Base-by-base conservation (phyloP, 2,329 filamentous ascomycete species). In the Dothistroma septosporum region DNA sequence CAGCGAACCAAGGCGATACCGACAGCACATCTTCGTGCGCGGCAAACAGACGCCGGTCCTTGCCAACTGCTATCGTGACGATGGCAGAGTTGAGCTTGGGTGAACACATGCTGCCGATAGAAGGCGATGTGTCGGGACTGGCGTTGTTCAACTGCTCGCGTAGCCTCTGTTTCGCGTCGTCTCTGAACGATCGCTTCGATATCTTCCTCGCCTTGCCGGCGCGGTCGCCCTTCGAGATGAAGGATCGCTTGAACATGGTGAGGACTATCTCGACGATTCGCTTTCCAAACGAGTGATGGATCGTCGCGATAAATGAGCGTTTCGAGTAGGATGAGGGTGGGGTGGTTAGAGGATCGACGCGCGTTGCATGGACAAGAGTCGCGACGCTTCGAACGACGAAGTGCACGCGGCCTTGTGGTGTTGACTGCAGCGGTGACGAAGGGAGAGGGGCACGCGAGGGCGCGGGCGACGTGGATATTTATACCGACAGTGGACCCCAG, bases 211-310 rank as follows among this genome's bases (percentile, higher is more conserved):
- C 83, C 86, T 96, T 97, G 81, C 91, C 89, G 77, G 92, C 89
- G 74, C 92, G 90, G 78, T 93, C 88, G 77, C 87, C 88, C 76
- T 87, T 83, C 80, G 87, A 83, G 80, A 87, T 83, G 81, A 94
- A 92, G 74, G 92, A 92, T 76, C 91, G 91, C 81, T 92, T 95
- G 83, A 96, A 96, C 91, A 96, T 96, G 77, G 75, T 82, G 80
- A 74, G 62, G 19, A 37, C 11, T 53, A 53, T 53, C 50, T 53
- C 48, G 32, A 46, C 35, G 54, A 35, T 50, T 41, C 32, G 52
- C n/a, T 71, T 67, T 62, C 75, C 68, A 72, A 76, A 73, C 76
- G 77, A 80, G 77, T 73, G 77, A 77, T 78, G 72, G 77, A 79
- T 78, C 78, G 79, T 79, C 80, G 70, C 64, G 61, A 58, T 65